These are phyloP conservation scores for Musa beccarii DNA, from an alignment of 176 grass and related monocot genomes.

Conservation along the genomic window DNA sequence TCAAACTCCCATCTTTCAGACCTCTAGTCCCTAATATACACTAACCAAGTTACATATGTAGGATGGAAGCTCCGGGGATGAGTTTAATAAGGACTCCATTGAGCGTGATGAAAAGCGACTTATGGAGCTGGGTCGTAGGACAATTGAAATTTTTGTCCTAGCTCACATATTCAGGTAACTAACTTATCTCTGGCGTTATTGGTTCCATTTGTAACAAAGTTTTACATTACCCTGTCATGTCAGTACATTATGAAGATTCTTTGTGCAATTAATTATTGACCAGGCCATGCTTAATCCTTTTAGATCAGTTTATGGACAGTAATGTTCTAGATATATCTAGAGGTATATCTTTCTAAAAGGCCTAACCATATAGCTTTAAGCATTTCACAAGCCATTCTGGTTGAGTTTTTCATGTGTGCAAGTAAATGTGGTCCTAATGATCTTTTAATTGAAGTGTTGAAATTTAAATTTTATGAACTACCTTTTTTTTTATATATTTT, in stretches of 20 bases:
- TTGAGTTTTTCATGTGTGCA: too few relatives aligned
- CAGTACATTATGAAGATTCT: neutral
- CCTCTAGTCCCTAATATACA: neutral
- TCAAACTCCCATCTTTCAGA: neutral
- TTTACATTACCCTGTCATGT: constrained; percentile 5
- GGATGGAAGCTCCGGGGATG: constrained; percentile 73
- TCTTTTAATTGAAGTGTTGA: too few relatives aligned
- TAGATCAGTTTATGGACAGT: neutral
- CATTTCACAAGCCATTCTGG: too few relatives aligned
- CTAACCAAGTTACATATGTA: constrained; percentile 15
- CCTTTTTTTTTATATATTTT: too few relatives aligned
- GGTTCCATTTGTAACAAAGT: constrained; percentile 3
- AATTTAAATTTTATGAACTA: too few relatives aligned
- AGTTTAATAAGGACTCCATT: constrained; percentile 81
- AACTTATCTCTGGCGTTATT: constrained; percentile 9
- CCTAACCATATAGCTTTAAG: too few relatives aligned
- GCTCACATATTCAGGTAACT: constrained; percentile 78
- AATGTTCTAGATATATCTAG: neutral
- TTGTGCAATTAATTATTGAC: neutral
- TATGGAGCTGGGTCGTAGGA: constrained; percentile 78
- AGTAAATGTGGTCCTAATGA: too few relatives aligned
- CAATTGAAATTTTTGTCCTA: constrained; percentile 81
- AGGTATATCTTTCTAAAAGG: neutral
- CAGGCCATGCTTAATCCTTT: neutral
- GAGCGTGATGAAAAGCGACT: constrained; percentile 88